These are phyloP conservation scores for Penicillium sp. DNA, from an alignment of 2,329 filamentous ascomycete species.

Conservation along the genomic window DNA sequence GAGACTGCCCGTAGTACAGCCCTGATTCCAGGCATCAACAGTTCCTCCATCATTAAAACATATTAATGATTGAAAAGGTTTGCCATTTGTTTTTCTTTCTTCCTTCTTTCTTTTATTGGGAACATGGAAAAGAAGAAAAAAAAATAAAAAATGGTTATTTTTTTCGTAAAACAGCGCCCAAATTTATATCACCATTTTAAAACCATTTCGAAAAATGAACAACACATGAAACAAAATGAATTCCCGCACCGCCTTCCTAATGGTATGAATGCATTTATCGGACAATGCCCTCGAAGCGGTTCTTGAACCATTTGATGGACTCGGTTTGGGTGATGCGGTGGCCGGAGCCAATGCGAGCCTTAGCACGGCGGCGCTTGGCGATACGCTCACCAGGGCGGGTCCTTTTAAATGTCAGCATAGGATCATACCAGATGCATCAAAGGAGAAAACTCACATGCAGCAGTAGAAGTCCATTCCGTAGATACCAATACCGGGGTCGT, in stretches of 20 bases:
- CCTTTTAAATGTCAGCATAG: constrained; percentile 38
- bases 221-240: constrained; percentile 14
- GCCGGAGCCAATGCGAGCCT: constrained; percentile 77
- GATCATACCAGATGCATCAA: not conserved
- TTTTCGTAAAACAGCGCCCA: constrained; percentile 27
- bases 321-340: constrained; percentile 94
- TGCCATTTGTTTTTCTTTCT: constrained; percentile 7
- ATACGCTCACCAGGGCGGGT: constrained; percentile 98
- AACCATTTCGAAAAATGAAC: constrained; percentile 18
- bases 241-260: constrained; percentile 16
- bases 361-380: constrained; percentile 85
- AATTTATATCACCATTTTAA: constrained; percentile 16
- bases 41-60: not conserved
- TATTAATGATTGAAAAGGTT: not conserved
- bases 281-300: constrained; percentile 97
- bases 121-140: constrained; percentile 10
- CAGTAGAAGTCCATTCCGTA: constrained; percentile 99
- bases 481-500: constrained; percentile 96
- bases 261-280: constrained; percentile 62
- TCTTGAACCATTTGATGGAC: constrained; percentile 98
- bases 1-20: not conserved
- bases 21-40: not conserved
- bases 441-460: constrained; percentile 72
- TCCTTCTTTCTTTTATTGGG: constrained; percentile 20
- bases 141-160: constrained; percentile 6